These are phyloP conservation scores for Brachypodium distachyon DNA, from an alignment of 202 grass and related monocot species.

Conservation along the genomic window DNA sequence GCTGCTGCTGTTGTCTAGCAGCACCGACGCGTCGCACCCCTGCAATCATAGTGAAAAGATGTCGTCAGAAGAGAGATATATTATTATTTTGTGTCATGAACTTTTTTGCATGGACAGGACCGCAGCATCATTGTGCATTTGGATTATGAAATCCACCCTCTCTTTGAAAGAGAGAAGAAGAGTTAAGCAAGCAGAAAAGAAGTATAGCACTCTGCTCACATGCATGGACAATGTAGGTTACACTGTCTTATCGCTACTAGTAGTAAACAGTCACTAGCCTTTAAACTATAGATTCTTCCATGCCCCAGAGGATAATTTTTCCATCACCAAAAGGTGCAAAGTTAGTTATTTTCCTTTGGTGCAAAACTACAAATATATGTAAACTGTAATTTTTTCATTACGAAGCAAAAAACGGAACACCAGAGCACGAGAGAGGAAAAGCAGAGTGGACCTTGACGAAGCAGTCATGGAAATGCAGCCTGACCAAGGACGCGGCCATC, in stretches of 20 bases:
- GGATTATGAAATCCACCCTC: not conserved
- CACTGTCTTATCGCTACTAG: conserved; percentile 7
- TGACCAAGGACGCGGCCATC: conserved; percentile 80
- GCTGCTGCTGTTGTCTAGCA: conserved; percentile 61
- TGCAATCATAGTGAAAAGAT: not conserved
- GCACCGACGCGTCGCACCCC: conserved; percentile 68
- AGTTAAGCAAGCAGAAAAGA: not conserved
- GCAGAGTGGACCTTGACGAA: conserved; percentile 44
- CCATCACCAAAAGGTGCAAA: not conserved
- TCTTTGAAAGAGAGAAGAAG: not conserved
- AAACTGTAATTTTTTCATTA: too few relatives aligned
- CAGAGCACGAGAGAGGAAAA: too few relatives aligned
- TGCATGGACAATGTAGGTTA: conserved; percentile 9
- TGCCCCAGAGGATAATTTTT: not conserved
- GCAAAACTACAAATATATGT: too few relatives aligned
- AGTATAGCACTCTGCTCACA: not conserved
- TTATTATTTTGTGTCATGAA: not conserved
- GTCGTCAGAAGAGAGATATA: not conserved
- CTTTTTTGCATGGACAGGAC: not conserved
- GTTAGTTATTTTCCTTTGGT: too few relatives aligned
- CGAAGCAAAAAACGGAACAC: too few relatives aligned
- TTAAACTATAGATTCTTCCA: not conserved
- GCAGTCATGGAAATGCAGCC: conserved; percentile 88
- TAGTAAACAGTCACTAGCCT: not conserved
- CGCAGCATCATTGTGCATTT: conserved; percentile 21